These are phyloP conservation scores for Xerophyta viscosa DNA, from an alignment of 106 monocot genomes.

Conservation along the genomic window DNA sequence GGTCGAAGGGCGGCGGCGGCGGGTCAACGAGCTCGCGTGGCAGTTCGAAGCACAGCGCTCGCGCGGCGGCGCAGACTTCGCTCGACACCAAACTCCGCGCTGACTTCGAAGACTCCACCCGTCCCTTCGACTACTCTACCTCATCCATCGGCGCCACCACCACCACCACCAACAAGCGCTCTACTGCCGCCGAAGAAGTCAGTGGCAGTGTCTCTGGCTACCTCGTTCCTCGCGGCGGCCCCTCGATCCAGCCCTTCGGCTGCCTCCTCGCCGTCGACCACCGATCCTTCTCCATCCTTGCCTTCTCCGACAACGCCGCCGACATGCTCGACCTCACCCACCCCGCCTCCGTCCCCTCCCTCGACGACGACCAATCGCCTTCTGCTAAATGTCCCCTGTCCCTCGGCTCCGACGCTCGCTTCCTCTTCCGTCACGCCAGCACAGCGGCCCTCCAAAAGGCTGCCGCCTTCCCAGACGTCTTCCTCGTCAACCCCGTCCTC, in stretches of 20 bases:
- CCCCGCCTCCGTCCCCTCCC: slow-evolving; percentile 82
- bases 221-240: slow-evolving; percentile 52
- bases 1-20: slow-evolving; percentile 33
- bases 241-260: slow-evolving; percentile 79
- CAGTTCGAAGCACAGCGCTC: slow-evolving; percentile 56
- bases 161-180: too few relatives aligned
- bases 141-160: slow-evolving; percentile 26
- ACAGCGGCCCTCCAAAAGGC: slow-evolving; percentile 67
- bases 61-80: slow-evolving; percentile 50
- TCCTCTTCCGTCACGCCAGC: slow-evolving; percentile 48
- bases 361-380: too few relatives aligned
- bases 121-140: slow-evolving; percentile 45
- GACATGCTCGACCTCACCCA: slow-evolving; percentile 79
- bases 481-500: slow-evolving; percentile 73
- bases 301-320: slow-evolving; percentile 76
- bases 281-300: slow-evolving; percentile 44
- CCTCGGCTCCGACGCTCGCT: slow-evolving; percentile 51
- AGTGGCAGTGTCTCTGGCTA: slow-evolving; percentile 47
- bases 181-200: slow-evolving; percentile 1
- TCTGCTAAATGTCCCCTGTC: too few relatives aligned
- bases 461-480: slow-evolving; percentile 47
- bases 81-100: slow-evolving; percentile 67
- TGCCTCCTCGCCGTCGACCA: slow-evolving; percentile 60
- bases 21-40: slow-evolving; percentile 32
- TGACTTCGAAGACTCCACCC: slow-evolving; percentile 49